Evolutionary conservation across 805 yeast genomes (phyloP).

Genomic region (Candida boleticola): DNA sequence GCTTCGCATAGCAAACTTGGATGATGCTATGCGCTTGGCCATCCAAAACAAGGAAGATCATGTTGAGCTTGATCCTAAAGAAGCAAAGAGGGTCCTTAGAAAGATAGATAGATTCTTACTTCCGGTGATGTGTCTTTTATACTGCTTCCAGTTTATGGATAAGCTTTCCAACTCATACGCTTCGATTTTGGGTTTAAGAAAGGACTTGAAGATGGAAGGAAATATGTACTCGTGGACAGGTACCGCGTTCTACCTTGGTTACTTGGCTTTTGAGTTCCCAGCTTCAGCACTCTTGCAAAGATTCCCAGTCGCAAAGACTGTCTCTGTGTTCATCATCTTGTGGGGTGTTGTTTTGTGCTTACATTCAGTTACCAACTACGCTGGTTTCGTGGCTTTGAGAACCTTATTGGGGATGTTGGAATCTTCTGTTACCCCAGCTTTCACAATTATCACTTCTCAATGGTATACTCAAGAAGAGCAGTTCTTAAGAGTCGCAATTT

Average conservation of each 20-base stretch:
- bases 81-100: constrained; percentile 14
- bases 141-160: constrained; percentile 33
- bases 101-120: constrained; percentile 24
- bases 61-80: constrained; percentile 5
- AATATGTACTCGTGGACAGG: constrained; percentile 39
- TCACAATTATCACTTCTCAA: constrained; percentile 34
- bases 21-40: constrained; percentile 37
- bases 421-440: constrained; percentile 39
- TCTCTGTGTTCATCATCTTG: constrained; percentile 45
- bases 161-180: constrained; percentile 39
- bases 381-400: constrained; percentile 38
- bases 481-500: constrained; percentile 32
- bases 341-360: constrained; percentile 63
- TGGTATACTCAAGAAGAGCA: constrained; percentile 34
- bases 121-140: constrained; percentile 24
- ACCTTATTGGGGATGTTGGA: constrained; percentile 40
- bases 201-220: constrained; percentile 34
- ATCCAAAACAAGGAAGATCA: constrained; percentile 13
- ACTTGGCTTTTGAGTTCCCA: constrained; percentile 55
- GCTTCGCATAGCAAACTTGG: constrained; percentile 14
- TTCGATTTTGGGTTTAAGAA: constrained; percentile 36
- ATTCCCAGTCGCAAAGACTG: constrained; percentile 54
- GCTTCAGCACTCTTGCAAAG: constrained; percentile 48
- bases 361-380: constrained; percentile 50
- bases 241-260: constrained; percentile 52